Base-by-base conservation (phyloP, 345 rosid species). In the Viola odorata region DNA sequence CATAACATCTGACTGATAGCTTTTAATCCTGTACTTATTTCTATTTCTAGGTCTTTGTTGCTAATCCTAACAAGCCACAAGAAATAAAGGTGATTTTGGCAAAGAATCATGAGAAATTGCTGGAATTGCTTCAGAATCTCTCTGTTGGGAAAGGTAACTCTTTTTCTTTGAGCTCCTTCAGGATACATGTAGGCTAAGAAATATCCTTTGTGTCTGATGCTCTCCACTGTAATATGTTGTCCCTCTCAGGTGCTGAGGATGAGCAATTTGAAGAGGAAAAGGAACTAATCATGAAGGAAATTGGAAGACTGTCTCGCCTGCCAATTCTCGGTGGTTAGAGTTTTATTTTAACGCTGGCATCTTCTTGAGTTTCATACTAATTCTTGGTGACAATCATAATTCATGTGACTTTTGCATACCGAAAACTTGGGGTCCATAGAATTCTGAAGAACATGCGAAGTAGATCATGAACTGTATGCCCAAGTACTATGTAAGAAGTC, bases 241-340 rank as follows among this genome's bases (percentile, higher is more conserved):
- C 14, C 7, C 37, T 57, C 51, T 51, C 75, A 89, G 95, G 97
- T 55, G 78, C 85, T 0, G 97, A 88, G 47, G 99, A 88, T 59
- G 99, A 94, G 55, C 87, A 88, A 71, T 90, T 94, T 61, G 99
- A 94, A 38, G 97, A 88, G 74, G 99, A 90, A 73, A 94, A 90
- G 70, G 97, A 94, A 71, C 72, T 90, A 58, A 90, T 90, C 73
- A 85, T 94, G 45, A 86, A 81, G 58, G 97, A 88, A 77, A 94
- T 94, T 39, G 68, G 77, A 71, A 82, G 78, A 75, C 69, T 88
- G 67, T 77, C 95, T 14, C 55, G 72, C 55, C 61, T 79, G 63
- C 64, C 73, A 8, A 70, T 68, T 76, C 82, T 44, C n/a, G 73
- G 73, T 53, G 15, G 50, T 39, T 81, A 78, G 75, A 8, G 41